These are phyloP conservation scores for Hortaea werneckii DNA, from an alignment of 2,329 filamentous ascomycete species.

Conservation along the genomic window DNA sequence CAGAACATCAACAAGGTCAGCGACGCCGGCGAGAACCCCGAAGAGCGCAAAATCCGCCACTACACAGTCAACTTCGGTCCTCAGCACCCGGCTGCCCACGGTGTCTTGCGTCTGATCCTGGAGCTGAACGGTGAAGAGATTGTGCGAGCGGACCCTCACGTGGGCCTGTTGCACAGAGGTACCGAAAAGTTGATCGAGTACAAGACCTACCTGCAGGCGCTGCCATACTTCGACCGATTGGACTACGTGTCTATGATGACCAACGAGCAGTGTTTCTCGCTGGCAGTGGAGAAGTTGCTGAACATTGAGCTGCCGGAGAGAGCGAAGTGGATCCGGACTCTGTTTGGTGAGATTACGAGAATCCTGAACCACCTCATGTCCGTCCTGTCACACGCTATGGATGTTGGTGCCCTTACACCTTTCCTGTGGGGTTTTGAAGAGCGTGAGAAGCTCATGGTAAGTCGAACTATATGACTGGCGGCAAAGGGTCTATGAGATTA, in stretches of 20 bases:
- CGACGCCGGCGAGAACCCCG: constrained; percentile 37
- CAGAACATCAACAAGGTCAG: constrained; percentile 34
- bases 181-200: constrained; percentile 99
- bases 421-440: constrained; percentile 99
- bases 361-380: constrained; percentile 98
- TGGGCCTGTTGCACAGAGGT: constrained; percentile 88
- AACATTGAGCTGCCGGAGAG: constrained; percentile 93
- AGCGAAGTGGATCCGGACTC: constrained; percentile 90
- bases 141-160: constrained; percentile 89
- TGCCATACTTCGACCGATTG: constrained; percentile 97
- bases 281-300: constrained; percentile 94
- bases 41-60: constrained; percentile 82
- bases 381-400: constrained; percentile 93
- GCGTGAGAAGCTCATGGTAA: constrained; percentile 98
- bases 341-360: constrained; percentile 93
- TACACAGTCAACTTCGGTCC: constrained; percentile 99
- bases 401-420: constrained; percentile 92
- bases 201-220: constrained; percentile 95
- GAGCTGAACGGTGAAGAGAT: constrained; percentile 98
- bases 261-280: constrained; percentile 93
- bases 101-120: constrained; percentile 92
- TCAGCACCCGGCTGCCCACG: constrained; percentile 96
- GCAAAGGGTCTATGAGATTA: too few relatives aligned
- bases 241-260: constrained; percentile 99
- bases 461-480: too few relatives aligned